Evolutionary conservation across 768 basidiomycete genomes (phyloP).

Genomic region (Austroboletus eburneus): DNA sequence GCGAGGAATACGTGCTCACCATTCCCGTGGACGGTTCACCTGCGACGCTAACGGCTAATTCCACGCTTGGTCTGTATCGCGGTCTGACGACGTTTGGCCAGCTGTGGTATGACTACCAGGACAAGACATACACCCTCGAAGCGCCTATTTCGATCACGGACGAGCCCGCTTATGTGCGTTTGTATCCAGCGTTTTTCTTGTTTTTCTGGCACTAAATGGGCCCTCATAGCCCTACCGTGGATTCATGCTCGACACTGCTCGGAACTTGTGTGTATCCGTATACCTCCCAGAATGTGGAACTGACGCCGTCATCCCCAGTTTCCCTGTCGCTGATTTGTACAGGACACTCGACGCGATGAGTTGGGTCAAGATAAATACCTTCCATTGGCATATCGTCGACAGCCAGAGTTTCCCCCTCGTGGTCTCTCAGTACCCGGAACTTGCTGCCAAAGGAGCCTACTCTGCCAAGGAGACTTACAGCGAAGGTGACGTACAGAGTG

Average conservation of each 20-base stretch:
- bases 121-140: constrained; percentile 34
- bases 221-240: constrained; percentile 36
- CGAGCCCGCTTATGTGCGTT: constrained; percentile 41
- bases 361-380: constrained; percentile 57
- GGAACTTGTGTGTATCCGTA: constrained; percentile 36
- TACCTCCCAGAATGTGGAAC: neutral
- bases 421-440: constrained; percentile 54
- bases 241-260: constrained; percentile 43
- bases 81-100: constrained; percentile 56
- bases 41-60: constrained; percentile 41
- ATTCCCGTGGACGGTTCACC: constrained; percentile 35
- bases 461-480: constrained; percentile 50
- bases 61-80: constrained; percentile 47
- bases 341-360: constrained; percentile 52
- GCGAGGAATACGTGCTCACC: constrained; percentile 42
- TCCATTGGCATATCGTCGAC: constrained; percentile 87
- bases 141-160: constrained; percentile 43
- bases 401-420: constrained; percentile 77
- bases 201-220: no score
- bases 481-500: constrained; percentile 48
- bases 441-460: constrained; percentile 68
- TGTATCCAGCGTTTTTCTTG: no score
- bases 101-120: constrained; percentile 42
- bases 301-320: constrained; percentile 21
- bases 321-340: constrained; percentile 35